Conservation (phyloP, 192 early-diverging fungal species). For the Lobosporangium transversale region DNA sequence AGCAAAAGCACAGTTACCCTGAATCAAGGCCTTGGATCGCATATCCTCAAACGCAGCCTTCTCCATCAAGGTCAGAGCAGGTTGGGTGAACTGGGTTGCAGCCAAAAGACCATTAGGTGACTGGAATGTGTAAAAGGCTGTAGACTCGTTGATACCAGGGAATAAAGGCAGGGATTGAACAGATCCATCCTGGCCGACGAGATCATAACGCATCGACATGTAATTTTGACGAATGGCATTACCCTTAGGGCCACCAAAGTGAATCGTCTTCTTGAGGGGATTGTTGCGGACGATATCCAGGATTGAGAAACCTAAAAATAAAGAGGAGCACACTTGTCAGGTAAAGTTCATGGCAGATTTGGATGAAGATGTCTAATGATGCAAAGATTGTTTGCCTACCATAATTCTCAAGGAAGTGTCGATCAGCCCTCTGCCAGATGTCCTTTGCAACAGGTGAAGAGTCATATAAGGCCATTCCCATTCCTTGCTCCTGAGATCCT, state of each 20-base stretch:
- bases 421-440: constrained; percentile 93
- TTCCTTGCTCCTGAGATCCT: constrained; percentile 94
- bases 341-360: neutral
- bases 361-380: too few species aligned
- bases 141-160: constrained; percentile 81
- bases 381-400: too few species aligned
- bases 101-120: constrained; percentile 87
- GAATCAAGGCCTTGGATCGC: constrained; percentile 87
- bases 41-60: constrained; percentile 92
- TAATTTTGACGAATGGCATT: constrained; percentile 84
- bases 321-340: neutral
- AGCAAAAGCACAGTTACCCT: constrained; percentile 83
- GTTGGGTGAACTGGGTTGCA: constrained; percentile 97
- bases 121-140: constrained; percentile 83
- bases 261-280: constrained; percentile 82
- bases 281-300: constrained; percentile 90
- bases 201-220: constrained; percentile 92
- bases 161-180: constrained; percentile 85
- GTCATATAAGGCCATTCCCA: constrained; percentile 95
- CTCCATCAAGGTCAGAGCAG: constrained; percentile 89
- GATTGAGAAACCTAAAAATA: constrained; percentile 74
- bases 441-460: constrained; percentile 83
- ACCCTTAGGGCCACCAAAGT: constrained; percentile 91
- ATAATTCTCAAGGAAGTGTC: constrained; percentile 85
- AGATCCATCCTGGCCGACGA: constrained; percentile 76